Percentiles rank a stretch among this genome's conserved stretches.
phyloP scores from a whole-genome alignment of 768 basidiomycete genomes.

The Pleurotus giganteus region DNA sequence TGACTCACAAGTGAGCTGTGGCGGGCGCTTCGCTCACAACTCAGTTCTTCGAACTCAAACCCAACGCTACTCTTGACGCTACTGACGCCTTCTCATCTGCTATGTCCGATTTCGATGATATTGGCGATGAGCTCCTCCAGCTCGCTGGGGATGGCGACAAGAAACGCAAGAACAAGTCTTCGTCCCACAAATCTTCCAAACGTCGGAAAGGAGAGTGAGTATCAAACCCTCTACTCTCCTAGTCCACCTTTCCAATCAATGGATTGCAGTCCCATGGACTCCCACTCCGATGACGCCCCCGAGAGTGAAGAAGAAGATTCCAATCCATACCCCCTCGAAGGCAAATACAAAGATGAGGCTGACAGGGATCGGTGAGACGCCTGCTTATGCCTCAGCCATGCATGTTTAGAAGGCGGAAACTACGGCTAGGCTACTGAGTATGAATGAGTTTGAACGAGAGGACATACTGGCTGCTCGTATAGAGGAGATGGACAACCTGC shows the following conservation, averaged over 20 bases:
- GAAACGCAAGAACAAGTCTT: slow-evolving; percentile 54
- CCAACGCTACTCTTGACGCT: not conserved
- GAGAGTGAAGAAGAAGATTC: slow-evolving; percentile 63
- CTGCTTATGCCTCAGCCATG: slow-evolving; percentile 17
- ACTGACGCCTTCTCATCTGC: slow-evolving; percentile 1
- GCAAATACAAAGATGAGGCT: slow-evolving; percentile 82
- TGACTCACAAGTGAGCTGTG: too few species aligned
- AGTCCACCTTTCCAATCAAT: slow-evolving; percentile 9
- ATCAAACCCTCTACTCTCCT: slow-evolving; percentile 10
- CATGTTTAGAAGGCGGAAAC: slow-evolving; percentile 21
- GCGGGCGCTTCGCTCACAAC: too few species aligned
- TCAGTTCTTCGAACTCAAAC: too few species aligned
- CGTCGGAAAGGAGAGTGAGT: slow-evolving; percentile 75
- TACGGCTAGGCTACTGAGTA: slow-evolving; percentile 58
- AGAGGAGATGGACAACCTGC: slow-evolving; percentile 76
- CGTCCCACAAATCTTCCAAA: slow-evolving; percentile 42
- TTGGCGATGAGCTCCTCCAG: slow-evolving; percentile 76
- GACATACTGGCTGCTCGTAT: slow-evolving; percentile 75
- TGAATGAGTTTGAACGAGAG: slow-evolving; percentile 91
- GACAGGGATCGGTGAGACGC: slow-evolving; percentile 76
- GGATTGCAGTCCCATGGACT: slow-evolving; percentile 35
- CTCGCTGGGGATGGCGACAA: slow-evolving; percentile 75
- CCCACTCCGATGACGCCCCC: slow-evolving; percentile 52
- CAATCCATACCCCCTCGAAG: slow-evolving; percentile 88
- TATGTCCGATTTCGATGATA: slow-evolving; percentile 50